Percentiles rank a stretch among this genome's conserved stretches.
Conservation (phyloP, 2,329 filamentous ascomycete species). For the Colletotrichum cuscutae region DNA sequence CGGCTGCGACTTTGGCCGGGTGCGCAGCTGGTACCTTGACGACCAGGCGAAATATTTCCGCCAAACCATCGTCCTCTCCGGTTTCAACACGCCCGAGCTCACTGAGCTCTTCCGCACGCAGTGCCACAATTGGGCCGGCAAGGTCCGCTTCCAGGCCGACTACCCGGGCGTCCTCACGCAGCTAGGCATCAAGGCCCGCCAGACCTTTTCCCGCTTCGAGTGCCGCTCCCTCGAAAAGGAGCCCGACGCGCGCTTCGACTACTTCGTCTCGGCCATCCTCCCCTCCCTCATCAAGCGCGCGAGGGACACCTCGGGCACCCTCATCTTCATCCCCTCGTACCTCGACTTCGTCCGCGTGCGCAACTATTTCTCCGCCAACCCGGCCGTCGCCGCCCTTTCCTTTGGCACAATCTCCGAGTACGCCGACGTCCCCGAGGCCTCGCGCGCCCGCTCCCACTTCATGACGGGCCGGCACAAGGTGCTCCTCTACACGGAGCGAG, state of each 20-base stretch:
- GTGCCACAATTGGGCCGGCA: slow-evolving; percentile 85
- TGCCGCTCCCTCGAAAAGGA: slow-evolving; percentile 76
- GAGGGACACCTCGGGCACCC: slow-evolving; percentile 73
- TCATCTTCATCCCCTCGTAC: slow-evolving; percentile 93
- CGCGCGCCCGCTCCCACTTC: slow-evolving; percentile 89
- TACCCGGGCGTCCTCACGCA: slow-evolving; percentile 80
- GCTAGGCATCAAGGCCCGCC: slow-evolving; percentile 76
- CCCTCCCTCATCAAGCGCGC: slow-evolving; percentile 77
- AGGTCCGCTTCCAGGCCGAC: slow-evolving; percentile 75
- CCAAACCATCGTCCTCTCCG: slow-evolving; percentile 84
- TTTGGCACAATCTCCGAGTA: slow-evolving; percentile 94
- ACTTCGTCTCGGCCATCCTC: slow-evolving; percentile 85
- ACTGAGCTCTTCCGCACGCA: slow-evolving; percentile 80
- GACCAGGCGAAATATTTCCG: slow-evolving; percentile 82
- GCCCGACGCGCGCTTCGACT: slow-evolving; percentile 89
- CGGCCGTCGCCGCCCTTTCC: slow-evolving; percentile 62
- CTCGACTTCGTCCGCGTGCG: slow-evolving; percentile 94
- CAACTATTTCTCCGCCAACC: slow-evolving; percentile 86
- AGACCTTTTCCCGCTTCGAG: slow-evolving; percentile 91
- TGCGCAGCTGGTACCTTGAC: slow-evolving; percentile 93
- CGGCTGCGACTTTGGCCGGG: slow-evolving; percentile 92
- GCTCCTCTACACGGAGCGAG: slow-evolving; percentile 90
- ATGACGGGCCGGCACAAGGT: slow-evolving; percentile 83
- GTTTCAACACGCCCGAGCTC: slow-evolving; percentile 89
- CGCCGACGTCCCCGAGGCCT: slow-evolving; percentile 79